Base-by-base conservation (phyloP, 2,329 filamentous ascomycete species). In the Periconia sp. region DNA sequence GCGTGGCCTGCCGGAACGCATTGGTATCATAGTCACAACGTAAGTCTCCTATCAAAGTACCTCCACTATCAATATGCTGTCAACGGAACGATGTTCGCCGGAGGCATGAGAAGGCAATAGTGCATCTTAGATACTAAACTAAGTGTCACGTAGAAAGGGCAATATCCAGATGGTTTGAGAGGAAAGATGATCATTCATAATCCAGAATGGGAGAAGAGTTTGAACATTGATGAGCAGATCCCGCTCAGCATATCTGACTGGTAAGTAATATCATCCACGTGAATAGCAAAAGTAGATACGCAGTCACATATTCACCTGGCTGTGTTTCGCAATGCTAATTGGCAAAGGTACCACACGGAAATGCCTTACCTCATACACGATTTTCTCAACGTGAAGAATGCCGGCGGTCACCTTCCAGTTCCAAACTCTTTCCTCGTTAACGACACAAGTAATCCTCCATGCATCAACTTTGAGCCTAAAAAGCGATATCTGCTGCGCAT, bases 401-500 rank as follows among this genome's bases (percentile, higher is more conserved):
- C 73, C 5, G 73, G 71, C n/a, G 81, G 81, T 8, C 70, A 73
- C 3, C 78, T 88, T 58, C 85, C 86, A 0, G 77, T 90, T 1
- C 88, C 88, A 0, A 71, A 90, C 26, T 75, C 83, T 4, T 82
- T 84, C 1, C 74, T 92, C 30, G 78, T 90, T 65, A 90, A 92
- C 58, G 88, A 92, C 50, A 84, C 82, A 17, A 0, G 77, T 3
- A 34, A 79, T 44, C 79, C 86, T 42, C 68, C 83, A 3, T 78
- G 72, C 3, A 69, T 90, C 25, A 55, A 75, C 0, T 79, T 91
- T 3, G 56, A 84, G 5, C 70, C 57, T 10, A 80, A 81, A 3
- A 88, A 82, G 62, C 91, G 85, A 0, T 91, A 92, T 50, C 70
- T 89, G 12, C 77, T 92, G 57, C 83, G 84, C 25, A 74, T 90